phyloP scores from a whole-genome alignment of 2,329 filamentous ascomycete species.

The Fonsecaea monophora region DNA sequence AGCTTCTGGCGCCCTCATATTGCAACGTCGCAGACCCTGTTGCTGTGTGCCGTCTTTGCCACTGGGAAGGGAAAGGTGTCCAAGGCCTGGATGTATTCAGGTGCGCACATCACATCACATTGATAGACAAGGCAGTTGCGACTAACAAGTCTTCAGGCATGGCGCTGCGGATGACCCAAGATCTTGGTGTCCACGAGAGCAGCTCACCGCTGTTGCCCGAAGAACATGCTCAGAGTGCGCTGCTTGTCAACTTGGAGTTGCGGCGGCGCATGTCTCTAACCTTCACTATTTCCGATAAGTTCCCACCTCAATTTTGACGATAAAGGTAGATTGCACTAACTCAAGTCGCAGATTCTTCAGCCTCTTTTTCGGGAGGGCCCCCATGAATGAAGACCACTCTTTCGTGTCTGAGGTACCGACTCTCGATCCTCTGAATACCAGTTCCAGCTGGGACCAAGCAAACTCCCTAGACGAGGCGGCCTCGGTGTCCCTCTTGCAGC shows the following conservation, averaged over 20 bases:
- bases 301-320: conserved; percentile 1
- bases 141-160: conserved; percentile 5
- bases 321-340: conserved; percentile 20
- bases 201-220: neutral
- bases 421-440: neutral
- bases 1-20: neutral
- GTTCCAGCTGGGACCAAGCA: neutral
- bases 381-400: conserved; percentile 12
- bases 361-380: conserved; percentile 12
- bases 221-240: conserved; percentile 18
- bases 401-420: neutral
- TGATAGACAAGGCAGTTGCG: neutral
- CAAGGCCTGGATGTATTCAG: conserved; percentile 24
- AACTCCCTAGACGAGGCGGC: neutral
- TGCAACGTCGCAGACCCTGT: conserved; percentile 5
- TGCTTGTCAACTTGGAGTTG: conserved; percentile 20
- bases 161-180: conserved; percentile 22
- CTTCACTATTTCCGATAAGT: conserved; percentile 27
- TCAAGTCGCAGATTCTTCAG: conserved; percentile 19
- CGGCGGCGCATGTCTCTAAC: conserved; percentile 27
- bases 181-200: conserved; percentile 18
- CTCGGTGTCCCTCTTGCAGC: neutral
- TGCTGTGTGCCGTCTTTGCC: conserved; percentile 20
- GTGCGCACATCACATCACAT: neutral
- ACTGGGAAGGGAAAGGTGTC: conserved; percentile 14